Evolutionary conservation across 805 yeast genomes (phyloP).

Genomic region (Wickerhamomyces sydowiorum): DNA sequence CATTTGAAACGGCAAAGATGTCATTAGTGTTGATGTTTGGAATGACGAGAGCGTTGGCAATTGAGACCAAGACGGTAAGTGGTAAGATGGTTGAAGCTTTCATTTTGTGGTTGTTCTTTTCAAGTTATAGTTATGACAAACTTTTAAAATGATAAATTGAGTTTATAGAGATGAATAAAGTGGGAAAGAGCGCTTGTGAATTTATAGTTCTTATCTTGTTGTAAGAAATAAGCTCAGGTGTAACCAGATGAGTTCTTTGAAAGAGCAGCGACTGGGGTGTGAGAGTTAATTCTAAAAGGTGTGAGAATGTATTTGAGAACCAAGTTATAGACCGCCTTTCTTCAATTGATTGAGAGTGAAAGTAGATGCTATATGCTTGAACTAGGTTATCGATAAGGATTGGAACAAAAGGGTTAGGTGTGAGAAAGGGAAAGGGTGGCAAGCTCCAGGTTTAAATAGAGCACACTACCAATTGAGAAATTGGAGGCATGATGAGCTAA

Average conservation of each 20-base stretch:
- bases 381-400: not conserved
- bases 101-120: conserved; percentile 7
- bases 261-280: no score
- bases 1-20: conserved; percentile 23
- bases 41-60: conserved; percentile 53
- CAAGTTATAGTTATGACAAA: not conserved
- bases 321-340: no score
- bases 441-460: not conserved
- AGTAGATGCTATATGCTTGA: not conserved
- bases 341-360: not conserved
- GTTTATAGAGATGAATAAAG: not conserved
- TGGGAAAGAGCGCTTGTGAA: not conserved
- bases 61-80: conserved; percentile 29
- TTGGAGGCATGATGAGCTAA: not conserved
- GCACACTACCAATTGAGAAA: not conserved
- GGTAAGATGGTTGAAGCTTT: conserved; percentile 24
- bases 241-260: no score
- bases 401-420: not conserved
- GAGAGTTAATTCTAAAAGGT: no score
- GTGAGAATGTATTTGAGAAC: no score
- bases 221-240: no score
- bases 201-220: no score
- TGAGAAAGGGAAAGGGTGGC: not conserved
- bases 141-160: not conserved
- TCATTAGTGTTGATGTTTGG: conserved; percentile 45